Percentiles rank a stretch among this genome's conserved stretches.
Evolutionary conservation across 2,329 filamentous ascomycete species (phyloP).

Genomic region (Beauveria sp.): DNA sequence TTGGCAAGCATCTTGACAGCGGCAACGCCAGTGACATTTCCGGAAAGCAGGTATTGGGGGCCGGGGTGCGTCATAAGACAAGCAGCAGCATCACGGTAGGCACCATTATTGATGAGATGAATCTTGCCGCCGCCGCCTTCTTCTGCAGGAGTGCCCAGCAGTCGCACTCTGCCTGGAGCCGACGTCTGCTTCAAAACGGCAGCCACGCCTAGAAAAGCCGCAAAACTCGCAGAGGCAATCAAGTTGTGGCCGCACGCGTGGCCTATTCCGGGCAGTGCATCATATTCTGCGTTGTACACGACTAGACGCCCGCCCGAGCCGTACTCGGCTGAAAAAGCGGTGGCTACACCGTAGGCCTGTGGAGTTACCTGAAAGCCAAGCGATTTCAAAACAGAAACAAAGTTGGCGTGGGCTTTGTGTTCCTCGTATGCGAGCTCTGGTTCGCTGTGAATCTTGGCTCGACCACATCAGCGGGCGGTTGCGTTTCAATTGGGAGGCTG

Average conservation of each 20-base stretch:
- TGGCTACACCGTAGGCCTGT: conserved; percentile 25
- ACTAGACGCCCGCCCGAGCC: conserved; percentile 25
- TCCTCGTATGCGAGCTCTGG: conserved; percentile 25
- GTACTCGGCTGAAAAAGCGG: conserved; percentile 24
- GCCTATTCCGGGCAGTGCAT: conserved; percentile 28
- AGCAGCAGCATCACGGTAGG: conserved; percentile 17
- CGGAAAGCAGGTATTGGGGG: conserved; percentile 10
- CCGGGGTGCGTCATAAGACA: conserved; percentile 20
- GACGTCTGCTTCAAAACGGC: conserved; percentile 21
- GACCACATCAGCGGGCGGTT: background rate
- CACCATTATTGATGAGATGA: conserved; percentile 28
- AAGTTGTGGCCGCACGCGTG: conserved; percentile 29
- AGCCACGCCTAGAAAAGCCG: conserved; percentile 25
- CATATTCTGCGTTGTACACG: conserved; percentile 26
- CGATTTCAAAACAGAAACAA: conserved; percentile 16
- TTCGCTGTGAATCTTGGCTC: conserved; percentile 17
- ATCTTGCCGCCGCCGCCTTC: conserved; percentile 36
- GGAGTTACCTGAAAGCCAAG: conserved; percentile 22
- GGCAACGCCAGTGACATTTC: conserved; percentile 17
- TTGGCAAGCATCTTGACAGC: conserved; percentile 22
- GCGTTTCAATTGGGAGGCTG: background rate
- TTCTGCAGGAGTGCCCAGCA: conserved; percentile 34
- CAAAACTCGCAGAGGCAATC: conserved; percentile 23
- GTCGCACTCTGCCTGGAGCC: conserved; percentile 26
- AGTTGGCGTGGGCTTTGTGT: conserved; percentile 21